Evolutionary conservation across 2,329 filamentous ascomycete genomes (phyloP).

Genomic region (Domatiomyces globalis): DNA sequence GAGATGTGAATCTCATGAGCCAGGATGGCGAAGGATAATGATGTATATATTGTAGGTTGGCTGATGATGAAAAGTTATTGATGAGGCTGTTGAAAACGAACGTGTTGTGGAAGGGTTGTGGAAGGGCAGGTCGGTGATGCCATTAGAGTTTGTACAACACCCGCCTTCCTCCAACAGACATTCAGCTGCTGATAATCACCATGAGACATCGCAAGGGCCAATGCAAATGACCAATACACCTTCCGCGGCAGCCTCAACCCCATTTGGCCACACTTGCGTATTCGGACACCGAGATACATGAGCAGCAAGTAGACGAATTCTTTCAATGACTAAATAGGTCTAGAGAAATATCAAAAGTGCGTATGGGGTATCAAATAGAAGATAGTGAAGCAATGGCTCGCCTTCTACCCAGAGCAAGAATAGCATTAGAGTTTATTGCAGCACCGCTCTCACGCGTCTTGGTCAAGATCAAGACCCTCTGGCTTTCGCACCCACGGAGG

Average conservation of each 20-base stretch:
- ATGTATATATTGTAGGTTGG: neutral
- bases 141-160: neutral
- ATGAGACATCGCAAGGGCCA: neutral
- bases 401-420: neutral
- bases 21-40: conserved; percentile 3
- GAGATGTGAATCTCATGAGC: conserved; percentile 12
- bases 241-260: too few species aligned
- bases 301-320: neutral
- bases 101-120: too few species aligned
- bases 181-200: neutral
- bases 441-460: neutral
- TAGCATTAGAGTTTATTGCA: neutral
- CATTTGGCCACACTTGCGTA: too few species aligned
- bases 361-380: neutral
- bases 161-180: neutral
- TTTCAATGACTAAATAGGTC: neutral
- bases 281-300: neutral
- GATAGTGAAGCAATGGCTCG: neutral
- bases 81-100: neutral
- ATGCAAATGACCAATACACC: neutral
- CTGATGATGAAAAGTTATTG: neutral
- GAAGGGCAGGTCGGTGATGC: neutral
- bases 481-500: conserved; percentile 28
- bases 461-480: neutral
- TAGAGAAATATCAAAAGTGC: neutral